Base-by-base conservation (phyloP, 78 protist genomes). In the Fonticula alba region DNA sequence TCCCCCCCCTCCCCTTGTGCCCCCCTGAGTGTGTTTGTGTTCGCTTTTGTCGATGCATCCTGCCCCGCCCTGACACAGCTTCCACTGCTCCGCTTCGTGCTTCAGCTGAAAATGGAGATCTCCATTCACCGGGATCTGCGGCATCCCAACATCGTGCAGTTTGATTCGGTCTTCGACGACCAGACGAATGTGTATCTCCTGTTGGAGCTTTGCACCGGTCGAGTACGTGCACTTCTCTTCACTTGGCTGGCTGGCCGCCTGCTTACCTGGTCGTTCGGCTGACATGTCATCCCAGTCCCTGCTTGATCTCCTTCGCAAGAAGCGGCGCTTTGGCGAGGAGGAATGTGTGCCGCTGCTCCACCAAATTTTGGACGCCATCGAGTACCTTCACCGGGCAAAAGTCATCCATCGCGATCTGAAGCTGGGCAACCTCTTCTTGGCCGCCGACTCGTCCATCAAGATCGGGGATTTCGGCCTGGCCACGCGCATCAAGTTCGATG, bases 381-480 rank as follows among this genome's bases (percentile, higher is more conserved):
- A 55, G 51, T 73, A 81, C 63, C 4, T 86, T 73, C 89, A 85
- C 77, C 17, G 7, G 27, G 1, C 35, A 43, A 53, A 33, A 14
- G 64, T 82, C 59, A 75, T 91, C 59, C 93, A 86, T 73, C 69
- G 96, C 0, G 89, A 86, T 55, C 70, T 83, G 33, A 91, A 88
- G 65, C 70, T 87, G 29, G 91, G 92, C 33, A 91, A 91, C 72
- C 64, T 94, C 20, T 85, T 91, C 66, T 76, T 91, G 67, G 57
- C 41, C 58, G 24, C 0, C 32, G 51, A 82, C 57, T 74, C 79
- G 81, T 51, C 67, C 19, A 53, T 88, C 43, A 88, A 87, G 73
- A 72, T 94, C 47, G 95, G 95, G 31, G 98, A 94, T 72, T 94
- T 94, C 63, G 98, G 98, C 31, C 84, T 94, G 11, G 92, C 98